Base-by-base conservation (phyloP, 1,284 basidiomycete genomes). In the Coniophora puteana region DNA sequence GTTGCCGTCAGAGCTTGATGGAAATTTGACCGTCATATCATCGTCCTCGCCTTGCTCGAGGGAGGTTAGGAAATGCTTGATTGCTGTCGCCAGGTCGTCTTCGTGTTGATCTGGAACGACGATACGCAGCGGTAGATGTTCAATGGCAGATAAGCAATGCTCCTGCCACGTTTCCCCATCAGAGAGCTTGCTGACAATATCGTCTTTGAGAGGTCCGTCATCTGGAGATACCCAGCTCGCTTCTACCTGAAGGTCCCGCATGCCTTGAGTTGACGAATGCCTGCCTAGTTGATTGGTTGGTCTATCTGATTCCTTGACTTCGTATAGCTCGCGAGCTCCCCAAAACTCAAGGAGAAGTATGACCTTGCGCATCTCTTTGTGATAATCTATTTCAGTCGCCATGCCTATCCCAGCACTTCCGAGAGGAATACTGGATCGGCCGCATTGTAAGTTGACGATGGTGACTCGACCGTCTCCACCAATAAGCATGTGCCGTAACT, bases 401-500 rank as follows among this genome's bases (percentile, higher is more conserved):
- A 45, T 49, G 18, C 50, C 45, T 4, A 82, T 56, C 11, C 59
- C 58, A 11, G 74, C 53, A 1, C 58, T 58, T 7, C 59, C 40
- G 24, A 67, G 59, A 21, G 68, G 62, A n/a, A 55, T 54, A 5
- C 62, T 41, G 4, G 70, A 66, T 21, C 67, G 63, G 49, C 72
- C 69, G 35, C 62, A 59, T 30, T 76, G 68, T 53, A 81, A 82
- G 54, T 82, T 71, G 47, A 78, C 68, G 38, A 84, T 65, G 24
- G 67, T 75, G 25, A 83, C 69, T 23, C 64, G 65, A 30, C 67
- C 72, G 49, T 81, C 76, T 3, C 65, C 76, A 3, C 72, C 71
- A 32, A 84, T 72, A 45, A 83, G 66, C 53, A 83, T 74, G 43
- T 79, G 72, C 5, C 70, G 65, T 28, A 76, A 65, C 39, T 73